A percentile compares a stretch with the other conserved stretches of the same genome.
Conservation (phyloP, 768 basidiomycete species). For the Termitomyces sp. region DNA sequence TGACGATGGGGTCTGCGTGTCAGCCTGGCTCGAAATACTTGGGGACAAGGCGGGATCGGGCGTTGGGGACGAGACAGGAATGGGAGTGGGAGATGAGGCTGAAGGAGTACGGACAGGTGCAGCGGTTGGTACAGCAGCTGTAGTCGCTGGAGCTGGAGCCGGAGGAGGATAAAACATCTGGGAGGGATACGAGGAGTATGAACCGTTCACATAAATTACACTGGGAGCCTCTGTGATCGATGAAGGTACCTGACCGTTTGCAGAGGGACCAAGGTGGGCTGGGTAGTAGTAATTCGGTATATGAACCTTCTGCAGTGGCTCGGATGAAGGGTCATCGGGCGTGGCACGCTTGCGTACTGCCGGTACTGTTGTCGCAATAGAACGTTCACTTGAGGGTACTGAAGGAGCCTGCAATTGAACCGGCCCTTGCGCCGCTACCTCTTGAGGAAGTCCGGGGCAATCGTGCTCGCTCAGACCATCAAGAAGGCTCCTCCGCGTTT, state of each 20-base stretch:
- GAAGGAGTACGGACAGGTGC: neutral
- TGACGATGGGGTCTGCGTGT: neutral
- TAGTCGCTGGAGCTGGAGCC: neutral
- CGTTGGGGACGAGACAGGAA: neutral
- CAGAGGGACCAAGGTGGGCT: slow-evolving; percentile 10
- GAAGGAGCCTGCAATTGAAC: neutral
- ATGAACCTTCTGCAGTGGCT: slow-evolving; percentile 20
- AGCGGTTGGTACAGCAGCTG: neutral
- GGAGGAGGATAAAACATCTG: slow-evolving; percentile 4
- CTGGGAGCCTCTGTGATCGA: neutral
- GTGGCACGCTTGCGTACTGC: slow-evolving; percentile 18
- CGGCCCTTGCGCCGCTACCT: slow-evolving; percentile 40
- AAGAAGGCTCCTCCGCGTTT: slow-evolving; percentile 51
- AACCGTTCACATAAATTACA: neutral
- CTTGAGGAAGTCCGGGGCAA: slow-evolving; percentile 50
- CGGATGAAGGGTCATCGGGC: slow-evolving; percentile 9
- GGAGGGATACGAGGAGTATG: neutral
- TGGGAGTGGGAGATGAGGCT: neutral
- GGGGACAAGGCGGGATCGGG: slow-evolving; percentile 4
- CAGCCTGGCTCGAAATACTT: slow-evolving; percentile 8
- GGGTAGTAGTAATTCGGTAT: slow-evolving; percentile 27
- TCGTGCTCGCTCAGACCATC: slow-evolving; percentile 52
- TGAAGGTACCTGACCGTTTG: neutral
- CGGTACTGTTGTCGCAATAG: neutral
- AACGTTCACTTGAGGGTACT: neutral